These are phyloP conservation scores for Globisporangium echinulatum DNA, from an alignment of 352 stramenopile species.

Conservation along the genomic window DNA sequence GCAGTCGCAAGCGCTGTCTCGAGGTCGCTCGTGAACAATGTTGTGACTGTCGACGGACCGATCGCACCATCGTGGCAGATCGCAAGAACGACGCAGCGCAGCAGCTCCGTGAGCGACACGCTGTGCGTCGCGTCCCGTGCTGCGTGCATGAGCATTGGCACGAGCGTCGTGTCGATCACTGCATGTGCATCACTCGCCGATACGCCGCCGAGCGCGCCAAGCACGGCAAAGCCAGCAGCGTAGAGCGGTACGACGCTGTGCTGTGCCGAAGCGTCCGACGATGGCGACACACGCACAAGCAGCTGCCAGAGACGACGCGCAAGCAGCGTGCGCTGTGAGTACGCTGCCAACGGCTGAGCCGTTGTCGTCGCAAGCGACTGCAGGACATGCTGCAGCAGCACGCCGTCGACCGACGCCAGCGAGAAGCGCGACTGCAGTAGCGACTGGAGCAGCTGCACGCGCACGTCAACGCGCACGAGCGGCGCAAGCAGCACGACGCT, in stretches of 20 bases:
- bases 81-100: constrained; percentile 12
- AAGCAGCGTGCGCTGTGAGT: constrained; percentile 32
- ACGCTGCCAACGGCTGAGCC: constrained; percentile 19
- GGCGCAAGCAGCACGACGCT: constrained; percentile 11
- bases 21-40: constrained; percentile 5
- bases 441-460: constrained; percentile 9
- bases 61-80: constrained; percentile 4
- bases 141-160: constrained; percentile 26
- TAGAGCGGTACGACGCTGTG: constrained; percentile 18
- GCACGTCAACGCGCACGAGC: constrained; percentile 8
- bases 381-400: constrained; percentile 31
- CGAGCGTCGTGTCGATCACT: constrained; percentile 17
- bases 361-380: constrained; percentile 13
- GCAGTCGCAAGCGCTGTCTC: constrained; percentile 2
- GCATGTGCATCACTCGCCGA: constrained; percentile 16
- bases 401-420: constrained; percentile 13
- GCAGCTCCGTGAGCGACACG: constrained; percentile 8
- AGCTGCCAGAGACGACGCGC: constrained; percentile 34
- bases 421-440: constrained; percentile 1
- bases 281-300: constrained; percentile 12
- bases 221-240: constrained; percentile 24
- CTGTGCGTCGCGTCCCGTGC: background rate
- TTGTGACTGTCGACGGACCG: background rate
- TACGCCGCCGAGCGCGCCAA: constrained; percentile 24
- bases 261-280: background rate